These are phyloP conservation scores for Xylariomycetidae sp. DNA, from an alignment of 2,329 filamentous ascomycete genomes.

Conservation along the genomic window DNA sequence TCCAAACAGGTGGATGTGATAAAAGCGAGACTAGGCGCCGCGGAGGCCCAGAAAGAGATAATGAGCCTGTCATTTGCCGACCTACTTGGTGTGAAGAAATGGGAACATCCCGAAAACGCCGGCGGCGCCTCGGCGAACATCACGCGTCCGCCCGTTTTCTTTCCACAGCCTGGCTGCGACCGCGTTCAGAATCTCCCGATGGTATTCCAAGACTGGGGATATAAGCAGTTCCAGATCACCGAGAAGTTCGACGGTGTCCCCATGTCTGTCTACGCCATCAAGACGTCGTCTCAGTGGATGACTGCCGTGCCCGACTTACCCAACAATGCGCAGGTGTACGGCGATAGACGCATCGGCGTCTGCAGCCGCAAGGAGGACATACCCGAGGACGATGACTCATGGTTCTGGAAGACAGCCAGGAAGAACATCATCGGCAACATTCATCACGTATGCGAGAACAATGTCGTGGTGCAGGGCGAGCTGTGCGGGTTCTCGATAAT, in stretches of 20 bases:
- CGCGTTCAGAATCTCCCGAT: conserved; percentile 22
- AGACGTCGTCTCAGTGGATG: conserved; percentile 15
- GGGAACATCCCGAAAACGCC: conserved; percentile 9
- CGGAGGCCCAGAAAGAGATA: conserved; percentile 10
- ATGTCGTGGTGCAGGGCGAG: conserved; percentile 25
- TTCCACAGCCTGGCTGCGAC: conserved; percentile 20
- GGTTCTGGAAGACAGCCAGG: conserved; percentile 21
- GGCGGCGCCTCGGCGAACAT: conserved; percentile 5
- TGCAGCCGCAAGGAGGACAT: conserved; percentile 14
- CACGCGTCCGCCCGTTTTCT: conserved; percentile 18
- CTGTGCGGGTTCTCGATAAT: conserved; percentile 21
- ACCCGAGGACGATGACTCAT: conserved; percentile 9
- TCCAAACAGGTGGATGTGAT: conserved; percentile 5
- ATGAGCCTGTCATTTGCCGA: conserved; percentile 19
- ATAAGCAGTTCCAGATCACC: conserved; percentile 22
- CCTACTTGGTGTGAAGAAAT: conserved; percentile 25
- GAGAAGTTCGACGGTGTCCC: conserved; percentile 29
- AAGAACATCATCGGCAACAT: conserved; percentile 17
- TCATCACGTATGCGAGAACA: conserved; percentile 12
- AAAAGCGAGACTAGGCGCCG: conserved; percentile 9
- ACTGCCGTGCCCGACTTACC: conserved; percentile 11
- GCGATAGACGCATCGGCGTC: conserved; percentile 15
- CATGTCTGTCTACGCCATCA: conserved; percentile 25
- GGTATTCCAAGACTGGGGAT: conserved; percentile 9
- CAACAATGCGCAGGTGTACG: conserved; percentile 3